These are phyloP conservation scores for Trematosphaeria pertusa DNA, from an alignment of 2,329 filamentous ascomycete species.

Conservation along the genomic window DNA sequence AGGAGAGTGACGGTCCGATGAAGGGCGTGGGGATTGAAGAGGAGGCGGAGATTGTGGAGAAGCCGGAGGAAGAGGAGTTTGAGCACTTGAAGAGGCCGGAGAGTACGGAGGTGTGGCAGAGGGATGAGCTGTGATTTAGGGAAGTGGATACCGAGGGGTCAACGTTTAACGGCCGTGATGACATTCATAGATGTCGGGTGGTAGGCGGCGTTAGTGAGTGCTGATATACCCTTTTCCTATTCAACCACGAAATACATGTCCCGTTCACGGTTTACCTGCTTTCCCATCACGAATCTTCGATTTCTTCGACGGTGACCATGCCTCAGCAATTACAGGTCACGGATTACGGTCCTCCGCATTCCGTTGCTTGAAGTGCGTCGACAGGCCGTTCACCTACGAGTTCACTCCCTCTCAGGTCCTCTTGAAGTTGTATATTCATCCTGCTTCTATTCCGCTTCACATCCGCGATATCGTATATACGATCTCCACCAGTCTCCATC, in stretches of 20 bases:
- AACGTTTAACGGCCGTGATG: neutral
- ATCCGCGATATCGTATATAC: too few relatives aligned
- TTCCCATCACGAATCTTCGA: too few relatives aligned
- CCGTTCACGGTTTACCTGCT: neutral
- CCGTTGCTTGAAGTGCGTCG: too few relatives aligned
- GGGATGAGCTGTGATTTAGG: slow-evolving; percentile 8
- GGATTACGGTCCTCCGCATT: too few relatives aligned
- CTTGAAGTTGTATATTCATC: too few relatives aligned
- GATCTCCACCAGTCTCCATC: too few relatives aligned
- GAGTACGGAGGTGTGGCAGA: slow-evolving; percentile 1
- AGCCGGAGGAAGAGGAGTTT: slow-evolving; percentile 30
- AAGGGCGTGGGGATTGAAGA: slow-evolving; percentile 34
- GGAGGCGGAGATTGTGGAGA: slow-evolving; percentile 36
- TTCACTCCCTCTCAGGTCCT: too few relatives aligned
- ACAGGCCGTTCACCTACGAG: too few relatives aligned
- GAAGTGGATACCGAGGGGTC: neutral
- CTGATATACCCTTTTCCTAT: slow-evolving; percentile 2
- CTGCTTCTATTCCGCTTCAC: too few relatives aligned
- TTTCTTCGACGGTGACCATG: too few relatives aligned
- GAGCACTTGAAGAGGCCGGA: slow-evolving; percentile 26
- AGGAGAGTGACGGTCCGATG: slow-evolving; percentile 48
- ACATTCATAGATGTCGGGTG: neutral
- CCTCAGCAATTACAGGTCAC: too few relatives aligned
- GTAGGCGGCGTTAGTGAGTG: neutral
- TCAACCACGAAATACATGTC: neutral